Evolutionary conservation across 2,329 filamentous ascomycete genomes (phyloP).

Genomic region (Calonectria hongkongensis): DNA sequence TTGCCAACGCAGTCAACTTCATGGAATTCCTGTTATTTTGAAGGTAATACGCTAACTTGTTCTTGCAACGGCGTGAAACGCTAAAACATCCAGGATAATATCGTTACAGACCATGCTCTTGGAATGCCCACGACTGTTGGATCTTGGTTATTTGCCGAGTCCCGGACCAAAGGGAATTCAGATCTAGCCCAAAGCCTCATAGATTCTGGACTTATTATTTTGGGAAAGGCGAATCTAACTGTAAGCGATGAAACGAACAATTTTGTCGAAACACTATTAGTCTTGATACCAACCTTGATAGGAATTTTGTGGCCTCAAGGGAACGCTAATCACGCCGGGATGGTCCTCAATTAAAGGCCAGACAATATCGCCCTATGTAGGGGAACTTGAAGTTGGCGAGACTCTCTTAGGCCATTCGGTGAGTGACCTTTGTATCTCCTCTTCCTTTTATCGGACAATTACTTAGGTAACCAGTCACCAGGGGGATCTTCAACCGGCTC

Average conservation of each 20-base stretch:
- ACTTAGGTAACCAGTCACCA: constrained; percentile 47
- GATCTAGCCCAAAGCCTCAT: constrained; percentile 34
- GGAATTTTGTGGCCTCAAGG: constrained; percentile 31
- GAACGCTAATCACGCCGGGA: constrained; percentile 17
- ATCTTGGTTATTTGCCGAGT: constrained; percentile 40
- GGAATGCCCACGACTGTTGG: constrained; percentile 42
- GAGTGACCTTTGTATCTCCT: neutral
- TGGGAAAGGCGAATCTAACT: constrained; percentile 43
- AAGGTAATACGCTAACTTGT: constrained; percentile 21
- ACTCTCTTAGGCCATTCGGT: constrained; percentile 43
- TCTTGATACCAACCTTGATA: neutral
- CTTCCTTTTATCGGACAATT: neutral
- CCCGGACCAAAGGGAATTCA: constrained; percentile 40
- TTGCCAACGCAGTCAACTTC: constrained; percentile 39
- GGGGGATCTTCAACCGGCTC: constrained; percentile 59
- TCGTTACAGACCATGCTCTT: constrained; percentile 35
- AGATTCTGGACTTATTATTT: constrained; percentile 36
- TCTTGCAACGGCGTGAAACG: neutral
- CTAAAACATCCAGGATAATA: constrained; percentile 28
- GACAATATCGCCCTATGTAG: constrained; percentile 55
- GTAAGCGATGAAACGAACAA: constrained; percentile 12
- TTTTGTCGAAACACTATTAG: neutral
- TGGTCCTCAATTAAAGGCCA: constrained; percentile 50
- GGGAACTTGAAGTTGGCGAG: constrained; percentile 45
- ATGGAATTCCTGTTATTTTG: constrained; percentile 47